Conservation (phyloP, 2,329 filamentous ascomycete genomes). For the Ambrosiella beaveri region DNA sequence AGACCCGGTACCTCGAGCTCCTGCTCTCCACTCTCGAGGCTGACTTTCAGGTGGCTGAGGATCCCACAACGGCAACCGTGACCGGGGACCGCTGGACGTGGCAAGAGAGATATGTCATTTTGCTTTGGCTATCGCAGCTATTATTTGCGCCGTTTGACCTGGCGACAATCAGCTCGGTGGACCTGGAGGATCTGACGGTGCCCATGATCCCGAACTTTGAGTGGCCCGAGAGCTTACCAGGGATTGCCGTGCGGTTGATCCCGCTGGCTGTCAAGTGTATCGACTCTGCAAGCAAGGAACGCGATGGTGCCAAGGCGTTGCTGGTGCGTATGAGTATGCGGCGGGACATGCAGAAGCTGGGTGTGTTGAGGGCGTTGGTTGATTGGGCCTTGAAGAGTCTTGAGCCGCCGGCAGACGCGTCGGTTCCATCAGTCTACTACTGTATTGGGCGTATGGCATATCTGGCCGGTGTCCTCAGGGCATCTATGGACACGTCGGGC, state of each 20-base stretch:
- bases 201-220: slow-evolving; percentile 30
- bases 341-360: slow-evolving; percentile 69
- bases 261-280: slow-evolving; percentile 57
- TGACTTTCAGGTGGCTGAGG: slow-evolving; percentile 21
- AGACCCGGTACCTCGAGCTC: slow-evolving; percentile 67
- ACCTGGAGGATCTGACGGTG: slow-evolving; percentile 29
- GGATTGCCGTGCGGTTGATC: slow-evolving; percentile 52
- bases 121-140: slow-evolving; percentile 76
- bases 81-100: slow-evolving; percentile 39
- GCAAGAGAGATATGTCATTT: slow-evolving; percentile 75
- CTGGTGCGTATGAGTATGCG: slow-evolving; percentile 69
- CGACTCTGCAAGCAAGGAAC: slow-evolving; percentile 63
- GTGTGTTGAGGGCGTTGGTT: slow-evolving; percentile 50
- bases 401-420: slow-evolving; percentile 23
- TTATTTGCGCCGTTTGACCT: slow-evolving; percentile 81
- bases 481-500: slow-evolving; percentile 55
- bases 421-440: slow-evolving; percentile 44
- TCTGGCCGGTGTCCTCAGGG: slow-evolving; percentile 52
- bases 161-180: slow-evolving; percentile 57
- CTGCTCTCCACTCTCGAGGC: slow-evolving; percentile 60
- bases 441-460: slow-evolving; percentile 68
- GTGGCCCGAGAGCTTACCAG: slow-evolving; percentile 46
- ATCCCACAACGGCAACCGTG: neutral
- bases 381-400: slow-evolving; percentile 53
- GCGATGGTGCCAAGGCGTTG: slow-evolving; percentile 69